Base-by-base conservation (phyloP, 176 grass and related monocot species). In the Paspalum vaginatum region DNA sequence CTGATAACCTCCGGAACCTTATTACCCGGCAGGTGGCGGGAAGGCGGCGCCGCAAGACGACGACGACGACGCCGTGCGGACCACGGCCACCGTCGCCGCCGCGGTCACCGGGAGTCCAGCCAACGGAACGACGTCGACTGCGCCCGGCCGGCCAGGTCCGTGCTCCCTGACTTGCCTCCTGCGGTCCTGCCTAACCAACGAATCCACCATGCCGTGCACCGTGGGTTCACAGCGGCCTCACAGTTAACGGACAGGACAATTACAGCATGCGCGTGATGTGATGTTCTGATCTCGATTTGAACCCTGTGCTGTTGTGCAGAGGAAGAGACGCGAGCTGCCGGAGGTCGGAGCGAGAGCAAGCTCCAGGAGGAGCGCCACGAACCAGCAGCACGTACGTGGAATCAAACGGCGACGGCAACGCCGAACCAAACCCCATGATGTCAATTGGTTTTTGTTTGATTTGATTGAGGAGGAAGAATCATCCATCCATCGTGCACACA, bases 351-450 rank as follows among this genome's bases (percentile, higher is more conserved):
- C 50, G 61, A 57, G 81, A 51, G 61, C 7, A 69, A 85, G 54
- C 62, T 76, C 14, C 76, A 62, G 49, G 56, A 71, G 76, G 54
- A 60, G 64, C 43, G 16, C 44, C 58, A 48, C 26, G 53, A 53
- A 7, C 18, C 85, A 46, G 7, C 65, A 27, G 22, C 4, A 82
- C 64, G 79, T 87, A 87, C 57, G 76, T 72, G 75, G 22, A 63
- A 8, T 47, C 11, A 16, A 42, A 38, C 73, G 62, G 77, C 77
- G 77, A 70, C n/a, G 70, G 78, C 65, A 15, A 60, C 42, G 78
- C 52, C 65, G 24, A 18, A 58, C 65, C 78, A 9, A 44, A 32
- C 63, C 37, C 0, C 1, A 3, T 13, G 0, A 47, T 1, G 68
- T 22, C n/a, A 56, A 41, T 7, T 51, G 50, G 20, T 48, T 71